Evolutionary conservation across 306 rosid species (phyloP).

Genomic region (Sindora glabra): DNA sequence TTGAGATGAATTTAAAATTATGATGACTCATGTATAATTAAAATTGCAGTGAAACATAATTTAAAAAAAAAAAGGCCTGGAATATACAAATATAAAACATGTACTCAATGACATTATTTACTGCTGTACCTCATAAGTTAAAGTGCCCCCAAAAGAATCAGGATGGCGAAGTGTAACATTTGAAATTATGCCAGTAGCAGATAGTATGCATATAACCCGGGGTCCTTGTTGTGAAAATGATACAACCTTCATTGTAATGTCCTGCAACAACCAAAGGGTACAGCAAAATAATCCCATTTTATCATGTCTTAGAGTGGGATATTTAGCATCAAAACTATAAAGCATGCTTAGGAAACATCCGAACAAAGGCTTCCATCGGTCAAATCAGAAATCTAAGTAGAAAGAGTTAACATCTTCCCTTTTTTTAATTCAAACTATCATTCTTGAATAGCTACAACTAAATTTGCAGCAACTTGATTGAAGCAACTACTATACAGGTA

Average conservation of each 20-base stretch:
- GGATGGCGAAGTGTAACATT: conserved; percentile 77
- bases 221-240: conserved; percentile 74
- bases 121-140: conserved; percentile 62
- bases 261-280: conserved; percentile 38
- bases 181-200: conserved; percentile 68
- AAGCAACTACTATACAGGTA: not conserved
- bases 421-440: not conserved
- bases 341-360: too few species aligned
- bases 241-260: conserved; percentile 63
- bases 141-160: conserved; percentile 65
- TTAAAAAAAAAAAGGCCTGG: not conserved
- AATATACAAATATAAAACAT: not conserved
- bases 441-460: not conserved
- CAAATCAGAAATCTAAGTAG: too few species aligned
- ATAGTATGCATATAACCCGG: conserved; percentile 71
- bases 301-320: not conserved
- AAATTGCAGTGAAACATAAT: not conserved
- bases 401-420: not conserved
- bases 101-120: not conserved
- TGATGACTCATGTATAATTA: not conserved
- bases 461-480: not conserved
- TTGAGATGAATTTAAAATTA: not conserved
- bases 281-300: conserved; percentile 14
- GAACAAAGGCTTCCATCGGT: too few species aligned
- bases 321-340: too few species aligned